phyloP scores from a whole-genome alignment of 2,329 filamentous ascomycete genomes.

The Hymenoscyphus fraxineus region DNA sequence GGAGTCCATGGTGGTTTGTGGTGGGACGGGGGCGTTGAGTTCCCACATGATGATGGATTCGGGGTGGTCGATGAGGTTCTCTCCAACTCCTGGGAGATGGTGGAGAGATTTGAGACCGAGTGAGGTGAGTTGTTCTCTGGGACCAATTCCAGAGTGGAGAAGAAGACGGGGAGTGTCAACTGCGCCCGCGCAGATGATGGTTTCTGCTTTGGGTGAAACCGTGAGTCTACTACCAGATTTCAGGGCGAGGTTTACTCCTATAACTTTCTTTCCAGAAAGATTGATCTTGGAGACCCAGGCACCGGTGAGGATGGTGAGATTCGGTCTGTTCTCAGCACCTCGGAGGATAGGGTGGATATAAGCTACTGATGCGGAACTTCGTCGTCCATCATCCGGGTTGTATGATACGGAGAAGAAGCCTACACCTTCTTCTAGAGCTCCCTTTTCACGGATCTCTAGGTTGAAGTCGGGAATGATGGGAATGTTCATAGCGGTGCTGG shows the following conservation, averaged over 20 bases:
- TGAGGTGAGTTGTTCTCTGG: conserved; percentile 30
- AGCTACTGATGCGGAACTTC: conserved; percentile 82
- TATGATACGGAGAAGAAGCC: conserved; percentile 91
- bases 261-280: conserved; percentile 64
- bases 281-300: conserved; percentile 84
- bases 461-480: conserved; percentile 85
- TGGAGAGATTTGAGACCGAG: conserved; percentile 34
- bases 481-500: conserved; percentile 73
- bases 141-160: conserved; percentile 39
- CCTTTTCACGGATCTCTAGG: conserved; percentile 70
- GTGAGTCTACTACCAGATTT: conserved; percentile 50
- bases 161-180: conserved; percentile 39
- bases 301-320: conserved; percentile 82
- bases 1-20: conserved; percentile 49
- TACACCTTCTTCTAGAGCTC: conserved; percentile 69
- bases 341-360: conserved; percentile 90
- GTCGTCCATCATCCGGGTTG: conserved; percentile 81
- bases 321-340: conserved; percentile 76
- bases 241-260: conserved; percentile 65
- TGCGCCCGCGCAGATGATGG: conserved; percentile 44
- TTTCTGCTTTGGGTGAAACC: conserved; percentile 68
- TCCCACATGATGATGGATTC: conserved; percentile 48
- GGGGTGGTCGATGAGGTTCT: conserved; percentile 37
- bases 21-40: conserved; percentile 39
- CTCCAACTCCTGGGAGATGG: conserved; percentile 35